Conservation (phyloP, 805 yeast species). For the Metschnikowia colocasiae region DNA sequence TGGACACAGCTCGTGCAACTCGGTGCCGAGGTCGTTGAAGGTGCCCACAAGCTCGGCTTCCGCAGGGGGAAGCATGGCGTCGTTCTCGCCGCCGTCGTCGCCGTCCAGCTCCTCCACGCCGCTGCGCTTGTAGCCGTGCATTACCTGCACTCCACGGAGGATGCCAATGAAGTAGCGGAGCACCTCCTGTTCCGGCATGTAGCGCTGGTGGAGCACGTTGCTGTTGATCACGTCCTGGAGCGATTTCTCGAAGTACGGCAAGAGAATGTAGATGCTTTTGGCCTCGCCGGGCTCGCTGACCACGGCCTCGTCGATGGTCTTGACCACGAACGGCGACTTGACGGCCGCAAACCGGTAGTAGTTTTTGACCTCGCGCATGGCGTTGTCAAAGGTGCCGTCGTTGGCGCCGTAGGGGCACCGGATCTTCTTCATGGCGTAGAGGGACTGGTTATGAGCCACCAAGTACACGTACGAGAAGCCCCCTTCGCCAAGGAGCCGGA, state of each 20-base stretch:
- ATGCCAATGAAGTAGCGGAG: conserved; percentile 61
- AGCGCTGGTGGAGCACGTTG: conserved; percentile 51
- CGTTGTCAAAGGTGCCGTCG: conserved; percentile 54
- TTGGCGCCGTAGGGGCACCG: conserved; percentile 84
- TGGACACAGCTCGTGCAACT: conserved; percentile 55
- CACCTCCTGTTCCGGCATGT: conserved; percentile 61
- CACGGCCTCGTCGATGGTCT: conserved; percentile 66
- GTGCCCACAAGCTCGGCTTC: conserved; percentile 26
- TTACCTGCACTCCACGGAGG: conserved; percentile 67
- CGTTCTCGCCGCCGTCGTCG: conserved; percentile 15
- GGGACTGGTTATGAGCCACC: conserved; percentile 45
- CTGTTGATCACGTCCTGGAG: conserved; percentile 76
- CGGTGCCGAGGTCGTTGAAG: conserved; percentile 31
- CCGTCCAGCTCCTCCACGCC: conserved; percentile 12
- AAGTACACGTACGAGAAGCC: conserved; percentile 85
- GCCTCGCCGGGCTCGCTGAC: conserved; percentile 76
- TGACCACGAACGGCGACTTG: conserved; percentile 59
- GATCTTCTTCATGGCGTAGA: conserved; percentile 78
- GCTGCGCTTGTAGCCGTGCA: conserved; percentile 59
- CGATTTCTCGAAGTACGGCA: conserved; percentile 73
- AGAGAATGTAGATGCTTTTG: conserved; percentile 68
- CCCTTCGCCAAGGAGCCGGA: conserved; percentile 82
- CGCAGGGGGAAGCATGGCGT: conserved; percentile 23
- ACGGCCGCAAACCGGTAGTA: conserved; percentile 62
- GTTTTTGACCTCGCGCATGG: conserved; percentile 73